These are phyloP conservation scores for Wickerhamomyces xylosicus DNA, from an alignment of 805 yeast genomes.

Conservation along the genomic window DNA sequence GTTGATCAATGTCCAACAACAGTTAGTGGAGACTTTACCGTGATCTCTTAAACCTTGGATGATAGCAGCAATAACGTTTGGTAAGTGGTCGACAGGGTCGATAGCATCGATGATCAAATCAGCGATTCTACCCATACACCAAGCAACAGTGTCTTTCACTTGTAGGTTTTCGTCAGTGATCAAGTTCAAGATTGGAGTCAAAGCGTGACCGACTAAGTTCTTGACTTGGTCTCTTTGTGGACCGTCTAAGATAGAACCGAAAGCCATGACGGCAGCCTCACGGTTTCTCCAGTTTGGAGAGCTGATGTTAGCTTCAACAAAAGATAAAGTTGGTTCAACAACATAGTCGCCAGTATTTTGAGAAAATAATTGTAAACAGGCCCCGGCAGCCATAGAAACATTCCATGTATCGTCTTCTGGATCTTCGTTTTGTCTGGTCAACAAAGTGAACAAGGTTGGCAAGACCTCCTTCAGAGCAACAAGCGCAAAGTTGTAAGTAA, in stretches of 20 bases:
- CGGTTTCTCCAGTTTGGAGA: conserved; percentile 69
- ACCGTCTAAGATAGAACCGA: conserved; percentile 94
- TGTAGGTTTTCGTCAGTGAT: conserved; percentile 70
- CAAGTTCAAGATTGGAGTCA: conserved; percentile 64
- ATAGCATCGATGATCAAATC: conserved; percentile 76
- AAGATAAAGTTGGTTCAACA: conserved; percentile 73
- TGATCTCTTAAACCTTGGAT: conserved; percentile 79
- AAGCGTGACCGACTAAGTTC: conserved; percentile 67
- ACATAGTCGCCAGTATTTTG: conserved; percentile 81
- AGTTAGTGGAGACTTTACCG: conserved; percentile 90
- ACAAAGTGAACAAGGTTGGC: conserved; percentile 71
- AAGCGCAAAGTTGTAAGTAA: conserved; percentile 71
- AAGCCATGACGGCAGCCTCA: conserved; percentile 99
- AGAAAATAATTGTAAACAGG: conserved; percentile 90
- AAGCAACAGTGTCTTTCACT: conserved; percentile 94
- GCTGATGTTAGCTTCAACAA: conserved; percentile 67
- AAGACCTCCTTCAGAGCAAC: conserved; percentile 77
- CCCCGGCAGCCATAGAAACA: conserved; percentile 97
- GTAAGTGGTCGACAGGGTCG: conserved; percentile 53
- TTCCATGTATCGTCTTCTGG: conserved; percentile 97
- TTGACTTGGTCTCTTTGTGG: conserved; percentile 69
- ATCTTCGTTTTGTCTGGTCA: conserved; percentile 86
- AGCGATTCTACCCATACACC: conserved; percentile 97
- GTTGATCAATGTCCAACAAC: conserved; percentile 96
- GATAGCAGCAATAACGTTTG: conserved; percentile 64